Conservation (phyloP, 768 basidiomycete genomes). For the Leucocoprinus leucothites region DNA sequence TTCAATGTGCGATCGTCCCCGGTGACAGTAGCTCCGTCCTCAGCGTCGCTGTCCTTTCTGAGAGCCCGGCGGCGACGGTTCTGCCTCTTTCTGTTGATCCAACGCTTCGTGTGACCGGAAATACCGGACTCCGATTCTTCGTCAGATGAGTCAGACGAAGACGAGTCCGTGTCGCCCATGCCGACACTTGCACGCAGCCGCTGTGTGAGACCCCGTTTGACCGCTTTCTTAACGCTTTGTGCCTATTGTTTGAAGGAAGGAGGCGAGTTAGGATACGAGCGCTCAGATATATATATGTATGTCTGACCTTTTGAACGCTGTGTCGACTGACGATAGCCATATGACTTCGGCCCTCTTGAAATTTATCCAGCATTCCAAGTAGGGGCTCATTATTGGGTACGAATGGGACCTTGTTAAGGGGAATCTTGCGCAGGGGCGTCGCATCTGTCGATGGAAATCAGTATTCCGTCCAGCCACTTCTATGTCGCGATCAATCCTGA, state of each 20-base stretch:
- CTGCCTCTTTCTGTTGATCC: conserved; percentile 12
- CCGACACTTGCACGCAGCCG: conserved; percentile 74
- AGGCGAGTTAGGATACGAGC: not conserved
- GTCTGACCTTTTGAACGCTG: conserved; percentile 54
- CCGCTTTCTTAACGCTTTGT: conserved; percentile 78
- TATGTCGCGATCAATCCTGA: too few species aligned
- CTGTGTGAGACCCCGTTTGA: conserved; percentile 76
- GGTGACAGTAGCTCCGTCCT: conserved; percentile 12
- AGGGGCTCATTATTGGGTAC: conserved; percentile 86
- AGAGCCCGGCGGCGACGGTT: conserved; percentile 10
- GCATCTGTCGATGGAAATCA: conserved; percentile 51
- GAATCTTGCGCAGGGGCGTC: conserved; percentile 76
- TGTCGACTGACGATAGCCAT: conserved; percentile 88
- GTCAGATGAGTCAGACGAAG: conserved; percentile 30
- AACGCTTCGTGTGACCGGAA: conserved; percentile 2
- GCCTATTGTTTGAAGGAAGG: conserved; percentile 34
- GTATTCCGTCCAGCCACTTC: not conserved
- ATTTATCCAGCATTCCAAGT: conserved; percentile 80
- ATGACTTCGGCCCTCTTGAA: conserved; percentile 88
- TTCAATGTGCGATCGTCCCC: conserved; percentile 27
- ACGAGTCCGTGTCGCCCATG: conserved; percentile 62
- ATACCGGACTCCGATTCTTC: conserved; percentile 24
- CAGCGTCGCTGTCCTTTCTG: not conserved
- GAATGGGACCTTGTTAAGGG: conserved; percentile 82
- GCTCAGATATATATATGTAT: not conserved